A percentile compares a stretch with the other conserved stretches of the same genome.
phyloP scores from a whole-genome alignment of 768 basidiomycete species.

The Serendipita sp. region DNA sequence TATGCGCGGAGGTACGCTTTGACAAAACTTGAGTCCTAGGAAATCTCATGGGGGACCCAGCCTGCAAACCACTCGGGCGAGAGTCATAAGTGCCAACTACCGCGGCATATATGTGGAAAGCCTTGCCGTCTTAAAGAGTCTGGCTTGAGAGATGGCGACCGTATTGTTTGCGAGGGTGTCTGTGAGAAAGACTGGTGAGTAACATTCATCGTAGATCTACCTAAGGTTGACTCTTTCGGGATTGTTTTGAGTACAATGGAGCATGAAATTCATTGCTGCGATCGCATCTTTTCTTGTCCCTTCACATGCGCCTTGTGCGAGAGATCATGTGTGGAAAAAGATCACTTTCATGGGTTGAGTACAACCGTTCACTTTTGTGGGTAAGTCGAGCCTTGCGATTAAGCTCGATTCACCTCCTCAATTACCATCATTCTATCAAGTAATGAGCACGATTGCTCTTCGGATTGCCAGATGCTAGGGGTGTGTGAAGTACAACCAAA shows the following conservation, averaged over 20 bases:
- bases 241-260: slow-evolving; percentile 1
- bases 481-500: slow-evolving; percentile 43
- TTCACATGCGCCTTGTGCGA: slow-evolving; percentile 38
- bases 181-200: neutral
- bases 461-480: slow-evolving; percentile 29
- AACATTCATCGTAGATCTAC: neutral
- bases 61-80: slow-evolving; percentile 32
- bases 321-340: slow-evolving; percentile 29
- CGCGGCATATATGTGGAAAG: slow-evolving; percentile 39
- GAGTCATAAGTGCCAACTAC: slow-evolving; percentile 38
- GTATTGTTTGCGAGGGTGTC: neutral
- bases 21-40: no score
- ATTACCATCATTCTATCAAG: slow-evolving; percentile 18
- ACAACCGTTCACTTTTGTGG: slow-evolving; percentile 38
- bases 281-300: slow-evolving; percentile 33
- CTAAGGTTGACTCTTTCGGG: neutral
- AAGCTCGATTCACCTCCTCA: neutral
- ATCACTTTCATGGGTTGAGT: slow-evolving; percentile 40
- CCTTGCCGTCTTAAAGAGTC: slow-evolving; percentile 13
- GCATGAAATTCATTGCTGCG: slow-evolving; percentile 35
- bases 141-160: neutral
- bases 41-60: slow-evolving; percentile 17
- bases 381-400: slow-evolving; percentile 19
- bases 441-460: slow-evolving; percentile 35
- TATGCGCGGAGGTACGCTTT: no score